Conservation (phyloP, 179 eudicot genomes). For the Silene vulgaris region DNA sequence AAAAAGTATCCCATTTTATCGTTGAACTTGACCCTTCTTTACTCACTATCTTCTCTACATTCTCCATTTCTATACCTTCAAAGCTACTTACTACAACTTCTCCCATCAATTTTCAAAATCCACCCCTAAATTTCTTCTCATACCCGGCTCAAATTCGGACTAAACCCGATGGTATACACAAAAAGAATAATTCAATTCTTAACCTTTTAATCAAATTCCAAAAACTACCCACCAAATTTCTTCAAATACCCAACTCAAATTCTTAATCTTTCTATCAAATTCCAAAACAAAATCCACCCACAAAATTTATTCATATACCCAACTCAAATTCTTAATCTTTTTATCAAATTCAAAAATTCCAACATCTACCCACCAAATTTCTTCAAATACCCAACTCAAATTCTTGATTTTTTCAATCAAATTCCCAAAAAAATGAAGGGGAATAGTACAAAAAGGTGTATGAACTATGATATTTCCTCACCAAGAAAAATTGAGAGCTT, state of each 20-base stretch:
- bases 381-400: not conserved
- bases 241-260: too few relatives aligned
- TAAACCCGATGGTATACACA: too few relatives aligned
- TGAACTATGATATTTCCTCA: not conserved
- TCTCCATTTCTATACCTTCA: conserved; percentile 4
- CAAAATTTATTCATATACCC: not conserved
- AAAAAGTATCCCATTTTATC: conserved; percentile 60
- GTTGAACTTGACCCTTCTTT: conserved; percentile 31
- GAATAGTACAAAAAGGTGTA: too few relatives aligned
- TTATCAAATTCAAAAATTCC: too few relatives aligned
- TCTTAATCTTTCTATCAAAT: too few relatives aligned
- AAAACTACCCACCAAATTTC: too few relatives aligned
- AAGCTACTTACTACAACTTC: not conserved
- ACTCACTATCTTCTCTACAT: conserved; percentile 18
- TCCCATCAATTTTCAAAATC: conserved; percentile 13
- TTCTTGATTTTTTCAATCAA: not conserved
- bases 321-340: too few relatives aligned
- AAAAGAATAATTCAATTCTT: too few relatives aligned
- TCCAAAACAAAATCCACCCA: not conserved
- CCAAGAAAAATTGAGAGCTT: not conserved
- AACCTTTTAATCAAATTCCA: too few relatives aligned
- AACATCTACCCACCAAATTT: too few relatives aligned
- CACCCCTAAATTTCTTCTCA: not conserved
- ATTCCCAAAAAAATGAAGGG: not conserved
- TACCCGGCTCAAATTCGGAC: conserved; percentile 13